Evolutionary conservation across 306 rosid species (phyloP).

Genomic region (Crotalaria pallida): DNA sequence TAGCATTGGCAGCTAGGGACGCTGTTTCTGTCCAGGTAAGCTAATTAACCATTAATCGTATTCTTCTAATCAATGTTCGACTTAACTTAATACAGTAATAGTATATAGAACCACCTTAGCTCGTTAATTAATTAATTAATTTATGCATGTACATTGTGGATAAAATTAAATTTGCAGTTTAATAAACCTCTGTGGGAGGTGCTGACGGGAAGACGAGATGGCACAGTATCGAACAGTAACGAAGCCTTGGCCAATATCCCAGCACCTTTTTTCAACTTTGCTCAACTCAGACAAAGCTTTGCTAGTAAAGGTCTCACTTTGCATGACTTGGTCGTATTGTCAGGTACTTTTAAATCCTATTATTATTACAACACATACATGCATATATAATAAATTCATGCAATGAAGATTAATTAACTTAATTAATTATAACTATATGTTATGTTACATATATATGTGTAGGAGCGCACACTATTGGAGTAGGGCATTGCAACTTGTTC

Average conservation of each 20-base stretch:
- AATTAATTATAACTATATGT: neutral
- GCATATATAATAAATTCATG: neutral
- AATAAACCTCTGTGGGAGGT: constrained; percentile 40
- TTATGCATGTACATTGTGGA: neutral
- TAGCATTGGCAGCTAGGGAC: constrained; percentile 54
- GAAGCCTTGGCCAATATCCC: constrained; percentile 40
- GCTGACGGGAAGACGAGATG: constrained; percentile 66
- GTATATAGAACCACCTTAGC: neutral
- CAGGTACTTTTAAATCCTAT: constrained; percentile 26
- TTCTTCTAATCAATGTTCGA: neutral
- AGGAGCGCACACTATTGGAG: constrained; percentile 61
- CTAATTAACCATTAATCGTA: neutral
- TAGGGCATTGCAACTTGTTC: constrained; percentile 40
- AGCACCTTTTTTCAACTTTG: constrained; percentile 38
- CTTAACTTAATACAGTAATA: neutral
- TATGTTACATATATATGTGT: neutral
- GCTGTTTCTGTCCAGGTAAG: constrained; percentile 48
- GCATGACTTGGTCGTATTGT: constrained; percentile 52
- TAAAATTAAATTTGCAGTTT: constrained; percentile 28
- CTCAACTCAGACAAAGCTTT: constrained; percentile 41
- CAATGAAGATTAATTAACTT: neutral
- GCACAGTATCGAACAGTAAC: constrained; percentile 20
- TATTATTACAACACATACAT: neutral
- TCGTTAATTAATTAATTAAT: neutral
- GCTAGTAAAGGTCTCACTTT: constrained; percentile 37